Evolutionary conservation across 1,284 basidiomycete species (phyloP).

Genomic region (Afroboletus lepidellus): DNA sequence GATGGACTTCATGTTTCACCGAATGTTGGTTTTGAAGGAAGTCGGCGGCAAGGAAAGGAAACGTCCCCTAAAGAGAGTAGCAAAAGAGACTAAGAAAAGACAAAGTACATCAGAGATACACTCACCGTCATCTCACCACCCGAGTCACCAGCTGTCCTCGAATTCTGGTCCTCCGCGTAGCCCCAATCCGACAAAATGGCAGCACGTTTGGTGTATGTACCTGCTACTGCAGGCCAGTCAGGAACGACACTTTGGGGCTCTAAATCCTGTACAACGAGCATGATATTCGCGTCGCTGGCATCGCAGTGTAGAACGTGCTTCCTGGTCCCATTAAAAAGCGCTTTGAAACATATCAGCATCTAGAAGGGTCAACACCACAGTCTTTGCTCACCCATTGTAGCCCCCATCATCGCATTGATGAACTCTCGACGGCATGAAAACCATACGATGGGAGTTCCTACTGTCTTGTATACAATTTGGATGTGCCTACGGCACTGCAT

Average conservation of each 20-base stretch:
- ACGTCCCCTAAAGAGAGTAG: not conserved
- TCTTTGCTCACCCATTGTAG: not conserved
- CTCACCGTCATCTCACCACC: not conserved
- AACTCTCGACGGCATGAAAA: not conserved
- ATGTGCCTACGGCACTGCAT: not conserved
- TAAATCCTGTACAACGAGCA: not conserved
- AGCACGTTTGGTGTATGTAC: not conserved
- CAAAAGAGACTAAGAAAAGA: not conserved
- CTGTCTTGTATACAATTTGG: not conserved
- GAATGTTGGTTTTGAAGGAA: not conserved
- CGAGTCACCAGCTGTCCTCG: too few relatives aligned
- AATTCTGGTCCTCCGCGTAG: too few relatives aligned
- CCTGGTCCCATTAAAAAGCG: not conserved
- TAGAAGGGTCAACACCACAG: not conserved
- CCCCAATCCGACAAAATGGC: not conserved
- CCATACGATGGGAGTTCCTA: not conserved
- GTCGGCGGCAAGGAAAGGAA: not conserved
- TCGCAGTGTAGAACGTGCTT: not conserved
- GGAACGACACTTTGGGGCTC: not conserved
- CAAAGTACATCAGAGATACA: too few relatives aligned
- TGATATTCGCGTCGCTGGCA: not conserved
- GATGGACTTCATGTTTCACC: not conserved
- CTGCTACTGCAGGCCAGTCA: not conserved
- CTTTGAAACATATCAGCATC: not conserved
- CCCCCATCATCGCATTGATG: not conserved